Evolutionary conservation across 208 protist genomes (phyloP), one percentile per base, ranked within the genome.

Genomic region (Leishmania tropica): DNA sequence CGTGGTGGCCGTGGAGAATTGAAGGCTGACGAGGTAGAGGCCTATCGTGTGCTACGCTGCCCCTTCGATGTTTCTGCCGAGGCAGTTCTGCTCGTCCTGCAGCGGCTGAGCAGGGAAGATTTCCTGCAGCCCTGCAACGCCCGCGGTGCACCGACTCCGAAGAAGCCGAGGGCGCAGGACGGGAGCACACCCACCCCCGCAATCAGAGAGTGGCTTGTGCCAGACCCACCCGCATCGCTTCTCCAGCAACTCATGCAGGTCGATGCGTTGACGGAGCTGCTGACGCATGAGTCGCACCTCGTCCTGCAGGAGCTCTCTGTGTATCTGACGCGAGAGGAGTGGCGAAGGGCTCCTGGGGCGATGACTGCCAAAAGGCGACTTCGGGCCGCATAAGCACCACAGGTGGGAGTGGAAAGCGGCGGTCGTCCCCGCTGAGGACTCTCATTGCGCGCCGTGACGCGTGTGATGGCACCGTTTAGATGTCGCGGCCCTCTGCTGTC

Each of bases 1-100:
- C 56, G 76, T 31, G 85, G 85, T 54, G 92, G 90, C 24, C 87
- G 90, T 75, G 93, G 90, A n/a, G 76, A 85, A 21, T 17, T 96
- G 35, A 83, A 83, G 1, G 48, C 42, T 13, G 56, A 79, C 11
- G 93, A 96, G 42, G 71, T 94, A 15, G 78, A 88, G 17, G 79
- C 88, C 28, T 95, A 92, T 78, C 86, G 94, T 17, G 65, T 62
- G n/a, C 79, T 88, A 17, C 56, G 73, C 45, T 96, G 89, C 71
- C 83, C 91, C n/a, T 37, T 94, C 24, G 91, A 94, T 1, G 74
- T 96, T 37, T 79, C 81, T n/a, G 42, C 83, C 37, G 81, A 86
- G 0, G 48, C 74, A 40, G 80, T 81, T 5, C 42, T 83, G 1
- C 47, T 74, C 31, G 81, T 93, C 47, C 80, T 96, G 71, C 21